phyloP scores from a whole-genome alignment of 169 alveolate genomes.

The Perkinsus marinus region DNA sequence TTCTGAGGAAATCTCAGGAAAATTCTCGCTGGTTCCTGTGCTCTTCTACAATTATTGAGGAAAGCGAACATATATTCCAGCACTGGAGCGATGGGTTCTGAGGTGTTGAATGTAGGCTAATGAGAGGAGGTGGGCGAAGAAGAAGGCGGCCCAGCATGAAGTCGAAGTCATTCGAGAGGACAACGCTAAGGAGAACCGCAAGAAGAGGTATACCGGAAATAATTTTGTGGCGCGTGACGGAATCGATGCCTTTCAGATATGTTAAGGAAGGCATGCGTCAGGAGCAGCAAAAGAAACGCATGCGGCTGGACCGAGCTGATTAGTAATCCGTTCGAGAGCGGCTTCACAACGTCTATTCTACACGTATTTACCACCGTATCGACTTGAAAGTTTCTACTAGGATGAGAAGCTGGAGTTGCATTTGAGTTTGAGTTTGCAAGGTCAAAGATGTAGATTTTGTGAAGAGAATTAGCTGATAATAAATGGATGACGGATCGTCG shows the following conservation, averaged over 20 bases:
- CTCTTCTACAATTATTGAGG: too few relatives aligned
- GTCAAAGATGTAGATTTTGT: background rate
- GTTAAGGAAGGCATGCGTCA: background rate
- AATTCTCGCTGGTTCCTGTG: too few relatives aligned
- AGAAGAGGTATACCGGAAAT: background rate
- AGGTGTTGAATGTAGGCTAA: background rate
- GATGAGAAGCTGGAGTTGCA: background rate
- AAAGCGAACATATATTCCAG: too few relatives aligned
- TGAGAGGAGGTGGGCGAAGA: constrained; percentile 10
- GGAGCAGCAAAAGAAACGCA: background rate
- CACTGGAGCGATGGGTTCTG: background rate
- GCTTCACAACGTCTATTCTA: background rate
- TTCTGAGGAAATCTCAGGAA: too few relatives aligned
- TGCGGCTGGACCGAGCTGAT: background rate
- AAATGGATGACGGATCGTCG: background rate
- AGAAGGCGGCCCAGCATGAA: constrained; percentile 20
- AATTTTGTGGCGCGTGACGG: background rate
- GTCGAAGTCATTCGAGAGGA: background rate
- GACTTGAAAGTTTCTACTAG: background rate
- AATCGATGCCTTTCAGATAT: background rate
- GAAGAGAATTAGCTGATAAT: background rate
- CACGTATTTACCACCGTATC: background rate
- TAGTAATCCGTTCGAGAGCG: background rate
- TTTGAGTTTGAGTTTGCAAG: background rate
- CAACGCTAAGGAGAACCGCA: background rate